phyloP scores from a whole-genome alignment of 2,329 filamentous ascomycete species.

The Phaeomoniella chlamydospora region DNA sequence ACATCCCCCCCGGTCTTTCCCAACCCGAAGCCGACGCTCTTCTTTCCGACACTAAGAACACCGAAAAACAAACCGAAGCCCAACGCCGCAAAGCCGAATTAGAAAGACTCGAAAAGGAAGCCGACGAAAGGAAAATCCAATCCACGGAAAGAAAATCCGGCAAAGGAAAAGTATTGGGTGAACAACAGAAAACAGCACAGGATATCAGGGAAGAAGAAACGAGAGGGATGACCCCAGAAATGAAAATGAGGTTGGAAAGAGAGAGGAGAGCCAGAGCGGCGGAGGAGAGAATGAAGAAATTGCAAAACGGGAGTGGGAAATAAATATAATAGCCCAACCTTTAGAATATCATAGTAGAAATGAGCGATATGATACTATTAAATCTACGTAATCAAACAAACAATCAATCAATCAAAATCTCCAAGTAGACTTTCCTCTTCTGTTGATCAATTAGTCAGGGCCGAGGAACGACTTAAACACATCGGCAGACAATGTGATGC shows the following conservation, averaged over 20 bases:
- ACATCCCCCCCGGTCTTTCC: conserved; percentile 57
- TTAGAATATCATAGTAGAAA: no score
- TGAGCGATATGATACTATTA: no score
- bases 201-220: conserved; percentile 73
- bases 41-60: conserved; percentile 53
- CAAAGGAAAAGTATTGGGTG: conserved; percentile 39
- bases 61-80: conserved; percentile 53
- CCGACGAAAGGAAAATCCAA: conserved; percentile 21
- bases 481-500: no score
- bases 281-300: conserved; percentile 65
- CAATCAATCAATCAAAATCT: no score
- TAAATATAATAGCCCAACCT: no score
- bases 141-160: conserved; percentile 35
- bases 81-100: conserved; percentile 61
- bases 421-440: no score
- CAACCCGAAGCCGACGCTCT: conserved; percentile 58
- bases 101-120: conserved; percentile 55
- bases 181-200: conserved; percentile 54
- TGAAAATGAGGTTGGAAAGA: conserved; percentile 68
- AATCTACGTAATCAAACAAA: no score
- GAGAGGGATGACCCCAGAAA: conserved; percentile 75
- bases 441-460: no score
- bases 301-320: conserved; percentile 35
- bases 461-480: no score
- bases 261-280: conserved; percentile 83